Percentiles rank a stretch among this genome's conserved stretches.
Evolutionary conservation across 192 early-diverging fungal genomes (phyloP).

Genomic region (Podila clonocystis): DNA sequence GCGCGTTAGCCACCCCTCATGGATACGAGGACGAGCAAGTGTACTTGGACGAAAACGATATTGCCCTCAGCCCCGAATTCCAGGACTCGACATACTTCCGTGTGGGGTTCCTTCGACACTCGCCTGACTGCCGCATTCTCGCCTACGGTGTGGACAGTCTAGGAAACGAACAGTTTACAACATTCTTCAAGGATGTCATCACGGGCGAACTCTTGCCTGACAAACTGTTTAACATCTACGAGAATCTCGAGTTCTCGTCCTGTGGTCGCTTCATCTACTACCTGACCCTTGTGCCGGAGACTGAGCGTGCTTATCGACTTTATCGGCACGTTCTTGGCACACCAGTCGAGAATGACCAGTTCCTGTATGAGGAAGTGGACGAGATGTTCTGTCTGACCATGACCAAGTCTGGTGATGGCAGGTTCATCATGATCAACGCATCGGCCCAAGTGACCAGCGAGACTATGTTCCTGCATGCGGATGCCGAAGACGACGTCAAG

Average conservation of each 20-base stretch:
- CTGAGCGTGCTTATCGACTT: conserved; percentile 61
- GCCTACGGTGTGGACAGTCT: conserved; percentile 64
- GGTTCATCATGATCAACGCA: conserved; percentile 61
- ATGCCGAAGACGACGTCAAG: conserved; percentile 30
- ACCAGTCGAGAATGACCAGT: conserved; percentile 44
- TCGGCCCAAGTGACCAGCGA: conserved; percentile 68
- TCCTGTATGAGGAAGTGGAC: conserved; percentile 64
- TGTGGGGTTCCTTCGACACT: conserved; percentile 67
- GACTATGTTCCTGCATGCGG: conserved; percentile 54
- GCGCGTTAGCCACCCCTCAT: conserved; percentile 3
- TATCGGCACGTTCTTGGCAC: conserved; percentile 60
- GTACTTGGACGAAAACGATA: conserved; percentile 62
- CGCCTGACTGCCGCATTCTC: conserved; percentile 60
- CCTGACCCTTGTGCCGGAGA: conserved; percentile 57
- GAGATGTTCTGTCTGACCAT: conserved; percentile 71
- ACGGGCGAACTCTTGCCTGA: conserved; percentile 54
- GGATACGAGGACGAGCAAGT: conserved; percentile 19
- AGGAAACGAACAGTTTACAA: conserved; percentile 64
- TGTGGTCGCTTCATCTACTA: conserved; percentile 62
- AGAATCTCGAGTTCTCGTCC: conserved; percentile 66
- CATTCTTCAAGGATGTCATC: conserved; percentile 59
- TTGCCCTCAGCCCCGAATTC: conserved; percentile 57
- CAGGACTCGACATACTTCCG: conserved; percentile 65
- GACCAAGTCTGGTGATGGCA: conserved; percentile 61
- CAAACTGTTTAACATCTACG: conserved; percentile 58